Evolutionary conservation across 805 yeast species (phyloP).

Genomic region (Pichia cabralensis): DNA sequence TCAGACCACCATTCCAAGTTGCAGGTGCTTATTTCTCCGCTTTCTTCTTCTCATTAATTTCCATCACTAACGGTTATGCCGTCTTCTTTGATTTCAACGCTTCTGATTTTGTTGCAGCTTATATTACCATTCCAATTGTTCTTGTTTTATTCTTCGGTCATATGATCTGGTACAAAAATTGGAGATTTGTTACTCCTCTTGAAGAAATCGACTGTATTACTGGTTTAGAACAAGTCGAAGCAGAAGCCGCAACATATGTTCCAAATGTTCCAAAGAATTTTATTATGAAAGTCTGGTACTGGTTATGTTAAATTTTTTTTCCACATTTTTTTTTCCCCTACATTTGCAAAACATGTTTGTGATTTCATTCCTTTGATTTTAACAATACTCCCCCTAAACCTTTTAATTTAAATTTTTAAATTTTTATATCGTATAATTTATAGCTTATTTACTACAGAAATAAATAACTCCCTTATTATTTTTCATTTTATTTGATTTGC

Average conservation of each 20-base stretch:
- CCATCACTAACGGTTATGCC: constrained; percentile 65
- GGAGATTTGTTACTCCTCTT: constrained; percentile 38
- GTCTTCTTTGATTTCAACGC: constrained; percentile 49
- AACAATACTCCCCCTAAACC: no score
- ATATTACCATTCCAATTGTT: constrained; percentile 54
- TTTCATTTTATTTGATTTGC: no score
- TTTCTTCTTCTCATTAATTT: constrained; percentile 38
- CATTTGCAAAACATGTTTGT: no score
- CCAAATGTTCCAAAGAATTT: constrained; percentile 32
- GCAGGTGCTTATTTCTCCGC: constrained; percentile 44
- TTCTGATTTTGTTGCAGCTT: constrained; percentile 60
- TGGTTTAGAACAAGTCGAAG: constrained; percentile 53
- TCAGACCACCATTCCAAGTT: constrained; percentile 46
- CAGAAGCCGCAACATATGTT: constrained; percentile 32
- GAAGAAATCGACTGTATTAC: constrained; percentile 51
- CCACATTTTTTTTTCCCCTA: not conserved
- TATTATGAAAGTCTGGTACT: constrained; percentile 37
- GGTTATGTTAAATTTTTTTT: constrained; percentile 19
- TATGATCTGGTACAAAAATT: constrained; percentile 36
- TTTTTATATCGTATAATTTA: no score
- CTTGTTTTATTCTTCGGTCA: constrained; percentile 48
- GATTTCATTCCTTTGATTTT: no score
- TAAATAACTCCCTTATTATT: no score
- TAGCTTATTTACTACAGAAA: no score
- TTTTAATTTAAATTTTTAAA: no score